Percentiles rank a stretch among this genome's conserved stretches.
phyloP scores from a whole-genome alignment of 257 asterid species.

The Echium plantagineum region DNA sequence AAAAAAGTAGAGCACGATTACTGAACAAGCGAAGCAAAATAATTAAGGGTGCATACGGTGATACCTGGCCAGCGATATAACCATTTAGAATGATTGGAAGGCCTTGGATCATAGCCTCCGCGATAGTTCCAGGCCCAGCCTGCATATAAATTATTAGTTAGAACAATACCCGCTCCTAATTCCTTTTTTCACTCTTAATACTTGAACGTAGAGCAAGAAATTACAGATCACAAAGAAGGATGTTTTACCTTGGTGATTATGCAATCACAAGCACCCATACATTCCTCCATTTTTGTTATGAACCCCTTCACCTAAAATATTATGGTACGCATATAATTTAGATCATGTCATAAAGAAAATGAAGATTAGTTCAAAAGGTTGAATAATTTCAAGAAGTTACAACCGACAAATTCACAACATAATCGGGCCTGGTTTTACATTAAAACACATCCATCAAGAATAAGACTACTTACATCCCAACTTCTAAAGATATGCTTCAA shows the following conservation, averaged over 20 bases:
- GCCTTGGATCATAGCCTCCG: conserved; percentile 90
- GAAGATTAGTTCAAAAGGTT: not conserved
- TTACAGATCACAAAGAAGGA: not conserved
- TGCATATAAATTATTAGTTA: conserved; percentile 15
- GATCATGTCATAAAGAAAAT: not conserved
- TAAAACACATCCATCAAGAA: too few relatives aligned
- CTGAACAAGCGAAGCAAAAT: too few relatives aligned
- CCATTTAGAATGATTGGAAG: conserved; percentile 83
- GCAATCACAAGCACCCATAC: conserved; percentile 99
- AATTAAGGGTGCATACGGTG: conserved; percentile 1
- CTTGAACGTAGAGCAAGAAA: too few relatives aligned
- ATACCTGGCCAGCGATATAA: conserved; percentile 97
- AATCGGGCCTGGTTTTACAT: too few relatives aligned
- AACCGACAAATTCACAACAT: too few relatives aligned
- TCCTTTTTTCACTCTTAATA: too few relatives aligned
- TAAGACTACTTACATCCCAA: too few relatives aligned
- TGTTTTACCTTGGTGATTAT: conserved; percentile 76
- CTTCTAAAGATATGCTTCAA: too few relatives aligned
- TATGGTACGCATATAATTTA: conserved; percentile 1
- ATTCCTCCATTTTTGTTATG: conserved; percentile 88
- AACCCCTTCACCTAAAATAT: conserved; percentile 79
- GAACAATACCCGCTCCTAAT: not conserved
- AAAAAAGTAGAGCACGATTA: too few relatives aligned
- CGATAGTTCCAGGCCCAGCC: conserved; percentile 99
- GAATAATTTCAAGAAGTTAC: too few relatives aligned